Base-by-base conservation (phyloP, 2,329 filamentous ascomycete genomes). In the Talaromyces sp. region DNA sequence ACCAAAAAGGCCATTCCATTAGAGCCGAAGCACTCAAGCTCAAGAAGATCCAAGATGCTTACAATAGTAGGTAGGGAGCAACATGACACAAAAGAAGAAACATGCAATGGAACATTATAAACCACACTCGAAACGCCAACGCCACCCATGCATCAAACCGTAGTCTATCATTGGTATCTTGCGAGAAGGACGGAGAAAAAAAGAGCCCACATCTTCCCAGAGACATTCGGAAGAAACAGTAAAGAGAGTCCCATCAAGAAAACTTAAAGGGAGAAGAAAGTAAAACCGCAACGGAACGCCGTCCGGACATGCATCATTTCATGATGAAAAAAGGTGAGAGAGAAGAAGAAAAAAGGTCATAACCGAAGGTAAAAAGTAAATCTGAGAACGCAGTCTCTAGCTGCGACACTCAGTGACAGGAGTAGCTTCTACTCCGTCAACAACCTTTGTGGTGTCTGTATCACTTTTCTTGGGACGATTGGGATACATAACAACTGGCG, bases 101-200 rank as follows among this genome's bases (percentile, higher is more conserved):
- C 16, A 40, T 20, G 37, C 33, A 4, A 47, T 11, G 8, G 22
- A 20, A 19, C 30, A 36, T 47, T 47, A 60, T 49, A 40, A 36
- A 47, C 45, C 42, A 48, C 30, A 22, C 45, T 17, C 33, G 40
- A 57, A 63, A 63, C 61, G 56, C 60, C 60, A 53, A 56, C 58
- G 50, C 61, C 59, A 52, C 27, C 44, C 52, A 65, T 65, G 63
- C 60, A 63, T 57, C 19, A 51, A 55, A 57, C 56, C 56, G 55
- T 63, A 54, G 55, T 71, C 67, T 71, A 71, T 70, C 67, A 55
- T 56, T 70, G 69, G 68, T 71, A 71, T 71, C 69, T 67, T 58
- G 57, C 55, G 50, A 55, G 51, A 55, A 57, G 47, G 47, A 59
- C 47, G 39, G 41, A 55, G 53, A 36, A 52, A 52, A 41, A 51